phyloP scores from a whole-genome alignment of 2,329 filamentous ascomycete genomes.

The Aspergillus sp. region DNA sequence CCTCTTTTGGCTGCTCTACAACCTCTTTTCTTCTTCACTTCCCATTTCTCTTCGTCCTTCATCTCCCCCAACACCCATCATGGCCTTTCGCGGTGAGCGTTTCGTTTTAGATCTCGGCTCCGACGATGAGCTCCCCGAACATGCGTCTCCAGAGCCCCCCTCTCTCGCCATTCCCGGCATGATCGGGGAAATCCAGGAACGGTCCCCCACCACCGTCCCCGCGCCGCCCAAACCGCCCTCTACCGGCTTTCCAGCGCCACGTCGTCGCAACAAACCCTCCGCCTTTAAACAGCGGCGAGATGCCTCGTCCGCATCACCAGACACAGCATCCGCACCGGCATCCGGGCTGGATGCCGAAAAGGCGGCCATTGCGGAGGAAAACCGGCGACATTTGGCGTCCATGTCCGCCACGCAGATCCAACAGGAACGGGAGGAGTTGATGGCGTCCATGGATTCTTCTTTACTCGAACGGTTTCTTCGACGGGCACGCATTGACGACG shows the following conservation, averaged over 20 bases:
- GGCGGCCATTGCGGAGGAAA: constrained; percentile 77
- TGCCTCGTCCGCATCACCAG: constrained; percentile 8
- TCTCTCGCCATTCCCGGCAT: constrained; percentile 39
- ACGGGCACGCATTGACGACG: constrained; percentile 73
- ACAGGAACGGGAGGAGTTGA: constrained; percentile 74
- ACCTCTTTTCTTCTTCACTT: constrained; percentile 10
- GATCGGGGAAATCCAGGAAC: constrained; percentile 78
- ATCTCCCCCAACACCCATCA: constrained; percentile 20
- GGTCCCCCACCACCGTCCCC: constrained; percentile 51
- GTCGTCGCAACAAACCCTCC: constrained; percentile 70
- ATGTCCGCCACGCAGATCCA: constrained; percentile 86
- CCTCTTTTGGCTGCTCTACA: background rate
- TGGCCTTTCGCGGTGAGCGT: constrained; percentile 59
- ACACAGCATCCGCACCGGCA: constrained; percentile 5
- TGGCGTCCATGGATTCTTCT: constrained; percentile 70
- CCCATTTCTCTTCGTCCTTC: background rate
- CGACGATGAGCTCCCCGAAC: constrained; percentile 41
- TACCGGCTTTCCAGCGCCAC: constrained; percentile 87
- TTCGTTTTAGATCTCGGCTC: constrained; percentile 59
- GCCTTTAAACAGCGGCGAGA: constrained; percentile 70
- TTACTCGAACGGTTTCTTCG: constrained; percentile 75
- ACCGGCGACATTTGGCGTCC: constrained; percentile 66
- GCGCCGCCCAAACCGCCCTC: constrained; percentile 57
- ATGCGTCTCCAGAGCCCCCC: constrained; percentile 16
- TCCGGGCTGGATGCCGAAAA: constrained; percentile 54